Base-by-base conservation (phyloP, 352 stramenopile species). In the Phytophthora palmivora region DNA sequence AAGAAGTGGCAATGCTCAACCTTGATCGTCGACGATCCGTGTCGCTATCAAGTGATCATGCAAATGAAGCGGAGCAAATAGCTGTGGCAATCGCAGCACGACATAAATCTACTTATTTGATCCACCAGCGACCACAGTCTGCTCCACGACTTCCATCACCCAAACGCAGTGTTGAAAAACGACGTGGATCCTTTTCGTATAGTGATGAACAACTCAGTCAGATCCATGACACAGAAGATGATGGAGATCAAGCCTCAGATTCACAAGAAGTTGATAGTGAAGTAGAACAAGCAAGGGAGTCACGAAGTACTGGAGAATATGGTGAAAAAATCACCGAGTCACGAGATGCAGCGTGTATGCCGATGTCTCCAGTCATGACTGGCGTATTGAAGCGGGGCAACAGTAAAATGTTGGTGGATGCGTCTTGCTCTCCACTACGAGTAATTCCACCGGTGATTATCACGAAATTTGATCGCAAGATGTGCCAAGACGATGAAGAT, bases 1-100 rank as follows among this genome's bases (percentile, higher is more conserved):
- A 95, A 59, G 87, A 94, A 52, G 59, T 95, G 18, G 84, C 84
- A 9, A 92, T 95, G 84, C 70, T 94, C 28, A 89, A 91, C 62
- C 58, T 92, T 0, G 79, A 92, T 33, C 67, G 73, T 16, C 66
- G 61, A 37, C 54, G 60, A 1, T 56, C 61, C 3, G 38, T 59
- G 8, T 63, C 55, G 5, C 14, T 61, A 41, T 44, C 42, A 6
- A 34, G 44, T 10, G 44, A 58, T 34, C 30, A 34, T 4, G 26
- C 33, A 16, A 67, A 55, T 37, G 62, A 58, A 0, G 34, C 60
- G 12, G 60, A 74, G 22, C 59, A 57, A 9, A 69, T 73, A 41
- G 58, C 64, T 10, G 65, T 67, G 43, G 48, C 66, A n/a, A 67
- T 69, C 16, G 36, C 67, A 28, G 21, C 50, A 19, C 49, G 49